phyloP scores from a whole-genome alignment of 73 alveolate species.

The Blepharisma stoltei region DNA sequence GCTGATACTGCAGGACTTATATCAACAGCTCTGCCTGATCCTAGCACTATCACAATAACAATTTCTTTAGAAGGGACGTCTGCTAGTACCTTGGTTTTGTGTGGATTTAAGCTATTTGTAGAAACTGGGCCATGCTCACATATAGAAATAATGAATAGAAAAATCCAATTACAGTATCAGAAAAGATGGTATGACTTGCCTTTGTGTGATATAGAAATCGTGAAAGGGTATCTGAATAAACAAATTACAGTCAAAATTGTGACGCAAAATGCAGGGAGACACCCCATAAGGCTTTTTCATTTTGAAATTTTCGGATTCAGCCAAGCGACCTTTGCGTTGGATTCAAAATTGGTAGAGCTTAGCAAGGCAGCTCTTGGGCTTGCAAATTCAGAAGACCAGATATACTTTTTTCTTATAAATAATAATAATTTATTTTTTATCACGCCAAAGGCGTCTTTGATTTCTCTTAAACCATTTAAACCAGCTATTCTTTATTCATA shows the following conservation, averaged over 20 bases:
- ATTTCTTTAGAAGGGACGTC: conserved; percentile 19
- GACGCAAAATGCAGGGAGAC: conserved; percentile 26
- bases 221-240: conserved; percentile 33
- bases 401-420: no score
- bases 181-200: conserved; percentile 42
- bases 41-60: background rate
- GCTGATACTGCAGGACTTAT: background rate
- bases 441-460: no score
- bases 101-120: conserved; percentile 10
- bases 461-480: no score
- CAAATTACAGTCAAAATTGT: conserved; percentile 28
- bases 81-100: background rate
- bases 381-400: background rate
- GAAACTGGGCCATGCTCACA: conserved; percentile 20
- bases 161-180: background rate
- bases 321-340: conserved; percentile 32
- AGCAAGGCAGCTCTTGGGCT: background rate
- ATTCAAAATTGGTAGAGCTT: conserved; percentile 36
- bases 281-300: conserved; percentile 37
- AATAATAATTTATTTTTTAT: no score
- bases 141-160: conserved; percentile 7
- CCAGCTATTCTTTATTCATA: no score
- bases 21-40: background rate
- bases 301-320: conserved; percentile 40
- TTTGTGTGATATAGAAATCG: conserved; percentile 48